These are phyloP conservation scores for Pythium phragmitis DNA, from an alignment of 352 stramenopile genomes.

Conservation along the genomic window DNA sequence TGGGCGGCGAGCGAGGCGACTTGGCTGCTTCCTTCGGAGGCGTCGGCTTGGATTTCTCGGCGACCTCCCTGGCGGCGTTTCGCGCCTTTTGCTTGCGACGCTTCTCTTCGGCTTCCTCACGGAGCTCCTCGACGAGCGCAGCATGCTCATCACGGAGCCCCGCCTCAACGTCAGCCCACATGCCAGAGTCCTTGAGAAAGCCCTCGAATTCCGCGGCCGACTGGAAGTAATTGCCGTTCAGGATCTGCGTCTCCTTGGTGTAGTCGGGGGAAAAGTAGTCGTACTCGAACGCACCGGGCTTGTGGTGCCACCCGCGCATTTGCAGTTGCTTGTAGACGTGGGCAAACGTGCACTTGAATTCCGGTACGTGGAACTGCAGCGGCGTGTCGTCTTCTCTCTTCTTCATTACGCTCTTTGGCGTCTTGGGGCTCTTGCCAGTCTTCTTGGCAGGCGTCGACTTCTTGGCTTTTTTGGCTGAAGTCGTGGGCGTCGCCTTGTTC, in stretches of 20 bases:
- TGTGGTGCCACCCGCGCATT: constrained; percentile 58
- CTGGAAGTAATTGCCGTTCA: constrained; percentile 68
- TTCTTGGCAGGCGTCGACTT: constrained; percentile 25
- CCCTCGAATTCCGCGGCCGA: constrained; percentile 54
- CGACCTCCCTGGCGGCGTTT: constrained; percentile 18
- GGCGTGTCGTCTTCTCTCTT: constrained; percentile 27
- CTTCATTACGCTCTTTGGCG: constrained; percentile 32
- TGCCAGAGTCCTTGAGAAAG: constrained; percentile 55
- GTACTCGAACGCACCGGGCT: constrained; percentile 64
- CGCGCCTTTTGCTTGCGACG: constrained; percentile 20
- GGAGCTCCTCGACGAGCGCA: constrained; percentile 49
- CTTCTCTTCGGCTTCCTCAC: constrained; percentile 41
- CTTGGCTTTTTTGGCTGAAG: constrained; percentile 26
- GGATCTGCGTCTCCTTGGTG: constrained; percentile 46
- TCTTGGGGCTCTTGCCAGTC: constrained; percentile 18
- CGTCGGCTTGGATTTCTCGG: constrained; percentile 1
- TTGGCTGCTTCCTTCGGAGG: constrained; percentile 2
- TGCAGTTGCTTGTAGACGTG: constrained; percentile 64
- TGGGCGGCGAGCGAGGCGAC: constrained; percentile 4
- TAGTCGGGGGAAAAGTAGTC: constrained; percentile 80
- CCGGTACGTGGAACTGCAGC: constrained; percentile 41
- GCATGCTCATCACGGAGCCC: constrained; percentile 56
- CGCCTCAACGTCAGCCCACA: constrained; percentile 58
- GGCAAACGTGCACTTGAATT: constrained; percentile 72
- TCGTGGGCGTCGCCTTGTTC: constrained; percentile 8